phyloP scores from a whole-genome alignment of 805 yeast species.

The Metschnikowia similis region DNA sequence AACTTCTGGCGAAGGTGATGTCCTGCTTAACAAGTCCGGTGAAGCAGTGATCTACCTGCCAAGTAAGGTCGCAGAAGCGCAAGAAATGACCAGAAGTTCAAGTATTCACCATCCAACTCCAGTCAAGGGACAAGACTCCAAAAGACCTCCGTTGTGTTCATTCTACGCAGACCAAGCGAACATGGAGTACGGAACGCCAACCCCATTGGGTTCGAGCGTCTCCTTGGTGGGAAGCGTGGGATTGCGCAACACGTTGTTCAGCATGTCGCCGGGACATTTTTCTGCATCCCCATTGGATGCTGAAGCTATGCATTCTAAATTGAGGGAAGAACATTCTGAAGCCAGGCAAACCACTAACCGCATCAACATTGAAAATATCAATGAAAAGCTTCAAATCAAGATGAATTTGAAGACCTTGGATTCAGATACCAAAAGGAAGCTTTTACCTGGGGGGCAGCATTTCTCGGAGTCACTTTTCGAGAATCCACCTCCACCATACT shows the following conservation, averaged over 20 bases:
- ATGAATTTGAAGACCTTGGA: constrained; percentile 2
- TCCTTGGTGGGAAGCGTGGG: constrained; percentile 34
- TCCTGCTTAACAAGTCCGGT: neutral
- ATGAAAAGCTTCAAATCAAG: constrained; percentile 18
- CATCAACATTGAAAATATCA: constrained; percentile 29
- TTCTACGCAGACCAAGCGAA: neutral
- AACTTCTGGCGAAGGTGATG: neutral
- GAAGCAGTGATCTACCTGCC: neutral
- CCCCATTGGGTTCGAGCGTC: constrained; percentile 19
- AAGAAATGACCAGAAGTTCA: neutral
- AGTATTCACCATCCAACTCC: constrained; percentile 15
- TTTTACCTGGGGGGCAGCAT: neutral
- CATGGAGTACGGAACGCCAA: constrained; percentile 1
- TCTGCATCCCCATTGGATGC: constrained; percentile 27
- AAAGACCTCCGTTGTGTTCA: constrained; percentile 9
- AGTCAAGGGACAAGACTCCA: constrained; percentile 6
- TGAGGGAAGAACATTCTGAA: constrained; percentile 10
- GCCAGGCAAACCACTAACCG: constrained; percentile 25
- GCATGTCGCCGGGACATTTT: constrained; percentile 22
- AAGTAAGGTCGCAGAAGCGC: neutral
- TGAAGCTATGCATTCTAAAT: constrained; percentile 7
- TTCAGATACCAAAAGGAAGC: constrained; percentile 1
- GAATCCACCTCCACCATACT: constrained; percentile 18
- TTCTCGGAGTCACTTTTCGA: constrained; percentile 7
- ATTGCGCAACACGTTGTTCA: constrained; percentile 35